A percentile compares a stretch with the other conserved stretches of the same genome.
Conservation (phyloP, 2,329 filamentous ascomycete species). For the Juglanconis oblonga region DNA sequence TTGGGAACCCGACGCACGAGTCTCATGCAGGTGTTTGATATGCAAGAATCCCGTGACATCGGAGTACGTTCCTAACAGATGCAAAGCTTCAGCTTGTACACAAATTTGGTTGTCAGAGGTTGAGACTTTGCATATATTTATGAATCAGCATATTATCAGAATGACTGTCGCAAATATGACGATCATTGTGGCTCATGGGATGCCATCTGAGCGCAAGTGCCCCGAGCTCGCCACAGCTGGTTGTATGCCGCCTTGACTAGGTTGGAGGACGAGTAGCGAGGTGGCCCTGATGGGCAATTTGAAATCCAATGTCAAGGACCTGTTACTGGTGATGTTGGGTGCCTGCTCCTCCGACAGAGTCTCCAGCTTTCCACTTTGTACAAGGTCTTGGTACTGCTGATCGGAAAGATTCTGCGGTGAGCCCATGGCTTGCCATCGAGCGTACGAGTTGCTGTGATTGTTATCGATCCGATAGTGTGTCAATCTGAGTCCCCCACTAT, state of each 20-base stretch:
- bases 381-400: conserved; percentile 1
- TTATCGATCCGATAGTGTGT: conserved; percentile 7
- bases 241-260: background rate
- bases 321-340: background rate
- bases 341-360: background rate
- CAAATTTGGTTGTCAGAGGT: too few relatives aligned
- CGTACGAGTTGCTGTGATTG: conserved; percentile 6
- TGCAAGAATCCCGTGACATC: too few relatives aligned
- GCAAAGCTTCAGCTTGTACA: too few relatives aligned
- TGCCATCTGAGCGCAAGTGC: too few relatives aligned
- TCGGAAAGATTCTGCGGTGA: conserved; percentile 3
- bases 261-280: conserved; percentile 2
- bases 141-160: too few relatives aligned
- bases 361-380: background rate
- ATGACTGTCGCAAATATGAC: too few relatives aligned
- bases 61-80: too few relatives aligned
- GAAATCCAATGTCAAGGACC: background rate
- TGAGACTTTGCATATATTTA: too few relatives aligned
- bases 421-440: conserved; percentile 6
- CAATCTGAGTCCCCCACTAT: background rate
- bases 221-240: background rate
- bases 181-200: too few relatives aligned
- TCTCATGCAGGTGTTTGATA: too few relatives aligned
- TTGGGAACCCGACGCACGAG: too few relatives aligned
- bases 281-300: conserved; percentile 3